Evolutionary conservation across 2,329 filamentous ascomycete species (phyloP).

Genomic region (Acrodontium crateriforme): DNA sequence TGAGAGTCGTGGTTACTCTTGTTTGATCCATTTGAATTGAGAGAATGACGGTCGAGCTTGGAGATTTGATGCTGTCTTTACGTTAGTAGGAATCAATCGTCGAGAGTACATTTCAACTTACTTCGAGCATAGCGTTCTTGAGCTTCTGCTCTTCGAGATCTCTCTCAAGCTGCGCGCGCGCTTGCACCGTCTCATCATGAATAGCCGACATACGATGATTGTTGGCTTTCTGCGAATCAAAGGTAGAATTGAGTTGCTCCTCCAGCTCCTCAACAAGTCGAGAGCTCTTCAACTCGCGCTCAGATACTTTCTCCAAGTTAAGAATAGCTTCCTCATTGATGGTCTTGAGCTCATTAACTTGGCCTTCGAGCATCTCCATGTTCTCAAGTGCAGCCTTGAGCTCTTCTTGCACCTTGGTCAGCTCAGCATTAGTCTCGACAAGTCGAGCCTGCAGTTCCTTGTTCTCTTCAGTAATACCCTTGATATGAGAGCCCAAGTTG

Average conservation of each 20-base stretch:
- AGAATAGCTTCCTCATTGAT: constrained; percentile 42
- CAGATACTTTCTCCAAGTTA: constrained; percentile 42
- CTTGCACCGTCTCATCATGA: constrained; percentile 32
- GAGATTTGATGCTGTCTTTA: constrained; percentile 49
- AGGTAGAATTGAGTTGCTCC: constrained; percentile 89
- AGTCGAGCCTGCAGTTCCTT: constrained; percentile 29
- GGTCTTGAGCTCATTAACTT: constrained; percentile 31
- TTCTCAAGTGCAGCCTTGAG: constrained; percentile 27
- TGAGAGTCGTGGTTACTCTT: constrained; percentile 30
- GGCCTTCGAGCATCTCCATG: constrained; percentile 27
- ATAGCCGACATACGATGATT: constrained; percentile 72
- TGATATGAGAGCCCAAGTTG: constrained; percentile 29
- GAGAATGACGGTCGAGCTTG: constrained; percentile 18
- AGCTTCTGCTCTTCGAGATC: constrained; percentile 68
- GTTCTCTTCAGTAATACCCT: constrained; percentile 30
- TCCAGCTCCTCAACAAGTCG: constrained; percentile 90
- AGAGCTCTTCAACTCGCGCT: constrained; percentile 78
- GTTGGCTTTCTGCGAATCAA: constrained; percentile 75
- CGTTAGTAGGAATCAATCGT: constrained; percentile 6
- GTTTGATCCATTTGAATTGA: constrained; percentile 17
- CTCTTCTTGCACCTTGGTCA: constrained; percentile 29
- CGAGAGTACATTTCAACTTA: constrained; percentile 29
- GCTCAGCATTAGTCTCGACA: constrained; percentile 29
- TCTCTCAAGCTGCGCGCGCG: constrained; percentile 32
- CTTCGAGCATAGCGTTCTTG: constrained; percentile 65